Evolutionary conservation across 2,329 filamentous ascomycete genomes (phyloP).

Genomic region (Ophiostoma montium): DNA sequence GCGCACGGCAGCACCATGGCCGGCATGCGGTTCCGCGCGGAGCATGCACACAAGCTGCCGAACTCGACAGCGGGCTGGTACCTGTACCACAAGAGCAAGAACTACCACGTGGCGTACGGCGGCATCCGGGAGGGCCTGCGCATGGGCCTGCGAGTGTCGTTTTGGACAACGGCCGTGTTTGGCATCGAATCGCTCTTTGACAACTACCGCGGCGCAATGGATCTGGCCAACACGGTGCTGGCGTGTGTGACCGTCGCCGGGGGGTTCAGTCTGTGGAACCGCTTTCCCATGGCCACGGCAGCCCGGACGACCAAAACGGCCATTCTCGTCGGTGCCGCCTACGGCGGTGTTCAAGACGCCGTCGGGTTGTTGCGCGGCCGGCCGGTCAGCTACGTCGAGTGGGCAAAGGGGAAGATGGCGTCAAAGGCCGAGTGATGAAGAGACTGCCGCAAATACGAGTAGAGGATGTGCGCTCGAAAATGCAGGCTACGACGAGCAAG

Average conservation of each 20-base stretch:
- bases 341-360: constrained; percentile 68
- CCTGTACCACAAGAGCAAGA: constrained; percentile 97
- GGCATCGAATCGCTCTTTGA: constrained; percentile 77
- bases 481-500: too few species aligned
- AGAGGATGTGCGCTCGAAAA: too few species aligned
- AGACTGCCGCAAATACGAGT: not conserved
- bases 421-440: not conserved
- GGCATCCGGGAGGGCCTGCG: constrained; percentile 65
- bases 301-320: constrained; percentile 70
- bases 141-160: constrained; percentile 55
- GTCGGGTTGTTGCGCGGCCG: constrained; percentile 56
- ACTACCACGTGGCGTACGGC: constrained; percentile 70
- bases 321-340: constrained; percentile 62
- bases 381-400: constrained; percentile 61
- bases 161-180: constrained; percentile 66
- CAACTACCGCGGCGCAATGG: constrained; percentile 51
- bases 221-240: constrained; percentile 67
- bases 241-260: constrained; percentile 77
- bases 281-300: constrained; percentile 63
- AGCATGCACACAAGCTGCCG: constrained; percentile 90
- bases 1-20: constrained; percentile 59
- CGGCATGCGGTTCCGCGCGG: constrained; percentile 76
- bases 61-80: constrained; percentile 79
- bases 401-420: constrained; percentile 26
- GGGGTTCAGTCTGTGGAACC: constrained; percentile 72